Evolutionary conservation across 768 basidiomycete species (phyloP).

Genomic region (Exsudoporus frostii): DNA sequence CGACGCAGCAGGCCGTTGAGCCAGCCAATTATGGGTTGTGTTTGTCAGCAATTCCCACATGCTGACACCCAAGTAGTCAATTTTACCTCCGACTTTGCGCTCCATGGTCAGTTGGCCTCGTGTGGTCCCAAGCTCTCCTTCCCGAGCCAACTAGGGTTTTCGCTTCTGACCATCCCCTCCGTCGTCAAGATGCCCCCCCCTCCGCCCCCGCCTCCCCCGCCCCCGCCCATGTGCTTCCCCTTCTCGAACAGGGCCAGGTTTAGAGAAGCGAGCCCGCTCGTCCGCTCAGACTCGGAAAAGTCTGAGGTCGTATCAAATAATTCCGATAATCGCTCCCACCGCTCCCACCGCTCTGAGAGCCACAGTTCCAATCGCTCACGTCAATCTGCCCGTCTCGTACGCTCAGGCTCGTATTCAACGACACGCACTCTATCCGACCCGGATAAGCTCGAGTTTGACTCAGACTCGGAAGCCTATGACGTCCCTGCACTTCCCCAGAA

Average conservation of each 20-base stretch:
- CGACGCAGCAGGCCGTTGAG: conserved; percentile 15
- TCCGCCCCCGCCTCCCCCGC: conserved; percentile 46
- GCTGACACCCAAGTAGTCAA: conserved; percentile 11
- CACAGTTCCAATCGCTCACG: conserved; percentile 22
- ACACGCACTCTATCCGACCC: conserved; percentile 38
- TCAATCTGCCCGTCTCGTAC: conserved; percentile 30
- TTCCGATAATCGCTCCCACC: conserved; percentile 27
- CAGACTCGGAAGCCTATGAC: conserved; percentile 63
- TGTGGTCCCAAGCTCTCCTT: conserved; percentile 19
- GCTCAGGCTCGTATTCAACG: conserved; percentile 44
- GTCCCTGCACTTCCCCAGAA: conserved; percentile 28
- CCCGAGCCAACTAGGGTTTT: conserved; percentile 17
- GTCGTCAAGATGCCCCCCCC: conserved; percentile 45
- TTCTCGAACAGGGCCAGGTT: conserved; percentile 37
- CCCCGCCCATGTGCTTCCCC: conserved; percentile 60
- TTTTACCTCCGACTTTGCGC: conserved; percentile 21
- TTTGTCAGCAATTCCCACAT: conserved; percentile 28
- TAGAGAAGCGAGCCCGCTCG: conserved; percentile 30
- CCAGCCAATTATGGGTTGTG: conserved; percentile 9
- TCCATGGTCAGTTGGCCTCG: conserved; percentile 28
- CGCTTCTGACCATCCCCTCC: conserved; percentile 15
- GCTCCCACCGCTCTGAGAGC: conserved; percentile 26
- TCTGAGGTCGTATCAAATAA: conserved; percentile 40
- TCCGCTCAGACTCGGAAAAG: conserved; percentile 41
- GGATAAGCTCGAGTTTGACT: conserved; percentile 53